Evolutionary conservation across 139 green algal genomes (phyloP), one percentile per base, ranked within the genome.

Genomic region (Pseudopediastrum boryanum): DNA sequence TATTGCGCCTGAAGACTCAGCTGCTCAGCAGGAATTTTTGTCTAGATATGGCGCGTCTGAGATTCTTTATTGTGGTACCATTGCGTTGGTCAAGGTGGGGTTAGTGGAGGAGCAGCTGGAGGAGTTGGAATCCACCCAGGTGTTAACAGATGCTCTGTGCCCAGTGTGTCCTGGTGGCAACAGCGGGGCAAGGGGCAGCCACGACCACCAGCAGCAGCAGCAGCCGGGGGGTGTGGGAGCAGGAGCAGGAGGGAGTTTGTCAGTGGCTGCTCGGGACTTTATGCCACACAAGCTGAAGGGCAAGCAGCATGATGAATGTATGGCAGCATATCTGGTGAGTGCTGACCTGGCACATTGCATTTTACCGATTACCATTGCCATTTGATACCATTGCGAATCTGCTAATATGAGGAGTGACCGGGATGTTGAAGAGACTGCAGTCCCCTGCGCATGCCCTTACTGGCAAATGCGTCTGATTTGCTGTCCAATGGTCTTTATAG

Each of bases 181-280:
- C n/a, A n/a, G n/a, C n/a, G n/a, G n/a, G n/a, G n/a, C n/a, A n/a
- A 68, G 59, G 27, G 2, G 31, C 25, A 39, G 4, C 2, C 19
- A 16, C 10, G n/a, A 16, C n/a, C 35, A 42, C 6, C 31, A 41
- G 29, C 31, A 42, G 59, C 29, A 68, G 59, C 29, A 68, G 31
- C 29, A 39, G 58, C 31, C 13, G 21, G 58, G 21, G 35, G 69
- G 13, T 31, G n/a, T 41, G 10, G 58, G 36, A 33, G 48, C 12
- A 50, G 46, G 46, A 43, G 67, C 67, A 62, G 27, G 58, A 44
- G 39, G 39, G 39, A 21, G 51, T 9, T 69, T 16, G n/a, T 9
- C 61, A 48, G 63, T 25, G 35, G 35, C 66, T 61, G 65, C 65
- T 61, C n/a, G n/a, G n/a, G n/a, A n/a, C n/a, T n/a, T n/a, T n/a